Evolutionary conservation across 140 eudicot genomes (phyloP).

Genomic region (Senecio squalidus): DNA sequence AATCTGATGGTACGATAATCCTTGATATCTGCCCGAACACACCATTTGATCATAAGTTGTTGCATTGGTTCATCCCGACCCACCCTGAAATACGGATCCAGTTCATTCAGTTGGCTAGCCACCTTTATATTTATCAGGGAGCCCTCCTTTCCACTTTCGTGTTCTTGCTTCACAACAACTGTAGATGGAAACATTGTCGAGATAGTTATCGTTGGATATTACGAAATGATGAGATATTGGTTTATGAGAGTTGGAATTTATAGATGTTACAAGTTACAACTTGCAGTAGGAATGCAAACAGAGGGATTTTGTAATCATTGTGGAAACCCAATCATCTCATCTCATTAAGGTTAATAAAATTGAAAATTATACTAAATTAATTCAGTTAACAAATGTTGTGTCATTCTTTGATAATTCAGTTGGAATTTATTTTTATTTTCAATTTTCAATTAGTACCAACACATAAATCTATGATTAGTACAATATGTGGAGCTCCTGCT

Average conservation of each 20-base stretch:
- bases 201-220: neutral
- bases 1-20: neutral
- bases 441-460: too few species aligned
- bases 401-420: too few species aligned
- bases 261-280: neutral
- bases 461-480: too few species aligned
- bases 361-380: too few species aligned
- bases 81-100: constrained; percentile 2
- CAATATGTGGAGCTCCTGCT: too few species aligned
- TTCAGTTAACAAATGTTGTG: too few species aligned
- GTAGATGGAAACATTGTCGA: neutral
- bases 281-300: neutral
- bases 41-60: constrained; percentile 1
- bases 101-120: constrained; percentile 5
- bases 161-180: neutral
- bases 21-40: neutral
- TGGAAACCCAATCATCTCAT: constrained; percentile 1
- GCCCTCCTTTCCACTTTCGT: too few species aligned
- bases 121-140: neutral
- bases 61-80: neutral
- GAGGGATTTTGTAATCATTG: constrained; percentile 1
- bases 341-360: neutral
- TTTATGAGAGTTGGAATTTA: constrained; percentile 5
- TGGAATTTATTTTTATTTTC: too few species aligned
- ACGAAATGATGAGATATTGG: neutral